Percentiles rank a stretch among this genome's conserved stretches.
phyloP scores from a whole-genome alignment of 169 alveolate genomes.

The Cryptosporidium tyzzeri region DNA sequence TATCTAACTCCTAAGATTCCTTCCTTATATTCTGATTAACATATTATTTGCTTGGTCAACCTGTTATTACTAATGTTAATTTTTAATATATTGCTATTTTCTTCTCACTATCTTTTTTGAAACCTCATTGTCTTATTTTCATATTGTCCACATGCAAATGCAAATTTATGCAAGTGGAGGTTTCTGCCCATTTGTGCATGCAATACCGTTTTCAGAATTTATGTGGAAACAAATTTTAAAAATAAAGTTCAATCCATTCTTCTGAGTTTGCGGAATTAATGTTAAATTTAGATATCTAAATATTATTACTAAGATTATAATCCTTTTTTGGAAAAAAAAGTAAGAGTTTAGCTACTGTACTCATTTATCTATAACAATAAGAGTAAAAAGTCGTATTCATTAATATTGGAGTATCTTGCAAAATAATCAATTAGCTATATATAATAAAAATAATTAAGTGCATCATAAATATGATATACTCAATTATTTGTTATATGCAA shows the following conservation, averaged over 20 bases:
- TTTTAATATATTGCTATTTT: no score
- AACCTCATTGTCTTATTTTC: not conserved
- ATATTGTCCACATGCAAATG: constrained; percentile 6
- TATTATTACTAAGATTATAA: not conserved
- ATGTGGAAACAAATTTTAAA: not conserved
- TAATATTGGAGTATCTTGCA: not conserved
- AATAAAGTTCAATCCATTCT: not conserved
- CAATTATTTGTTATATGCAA: not conserved
- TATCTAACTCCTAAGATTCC: not conserved
- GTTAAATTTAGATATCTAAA: not conserved
- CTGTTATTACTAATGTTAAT: no score
- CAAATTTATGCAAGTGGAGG: not conserved
- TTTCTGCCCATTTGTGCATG: not conserved
- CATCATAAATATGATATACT: not conserved
- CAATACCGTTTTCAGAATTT: not conserved
- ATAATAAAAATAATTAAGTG: not conserved
- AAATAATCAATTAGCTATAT: not conserved
- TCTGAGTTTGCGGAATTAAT: not conserved
- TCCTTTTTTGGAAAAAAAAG: not conserved
- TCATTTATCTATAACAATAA: no score
- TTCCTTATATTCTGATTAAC: not conserved
- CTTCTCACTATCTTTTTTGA: not conserved
- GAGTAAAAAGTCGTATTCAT: not conserved
- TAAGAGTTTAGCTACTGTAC: no score
- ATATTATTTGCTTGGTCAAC: not conserved